A percentile compares a stretch with the other conserved stretches of the same genome.
Evolutionary conservation across 768 basidiomycete species (phyloP).

Genomic region (Sporobolomyces roseus): DNA sequence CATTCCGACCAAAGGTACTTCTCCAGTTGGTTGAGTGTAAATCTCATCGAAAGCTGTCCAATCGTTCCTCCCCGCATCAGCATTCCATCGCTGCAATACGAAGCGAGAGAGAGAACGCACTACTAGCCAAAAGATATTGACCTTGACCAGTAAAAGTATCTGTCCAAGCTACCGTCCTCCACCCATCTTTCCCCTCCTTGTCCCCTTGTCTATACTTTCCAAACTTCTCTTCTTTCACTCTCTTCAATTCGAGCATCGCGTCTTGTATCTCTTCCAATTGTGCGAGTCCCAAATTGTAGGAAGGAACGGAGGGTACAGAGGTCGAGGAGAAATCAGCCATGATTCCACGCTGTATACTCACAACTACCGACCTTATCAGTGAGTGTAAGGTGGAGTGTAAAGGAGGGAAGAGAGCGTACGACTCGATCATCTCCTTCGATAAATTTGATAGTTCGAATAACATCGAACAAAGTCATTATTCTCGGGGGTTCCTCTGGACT

Average conservation of each 20-base stretch:
- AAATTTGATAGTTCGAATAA: constrained; percentile 43
- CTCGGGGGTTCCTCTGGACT: constrained; percentile 43
- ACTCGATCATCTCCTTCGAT: constrained; percentile 42
- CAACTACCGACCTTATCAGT: background rate
- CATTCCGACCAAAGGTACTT: constrained; percentile 44
- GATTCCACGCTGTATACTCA: constrained; percentile 40
- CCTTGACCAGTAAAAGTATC: constrained; percentile 44
- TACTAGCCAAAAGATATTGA: constrained; percentile 43
- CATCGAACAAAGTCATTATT: constrained; percentile 45
- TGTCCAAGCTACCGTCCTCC: constrained; percentile 43
- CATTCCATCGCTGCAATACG: too few relatives aligned
- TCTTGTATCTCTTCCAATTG: constrained; percentile 46
- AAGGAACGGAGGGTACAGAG: constrained; percentile 34
- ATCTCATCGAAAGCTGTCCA: constrained; percentile 41
- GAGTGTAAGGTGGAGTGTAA: background rate
- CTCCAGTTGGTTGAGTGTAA: constrained; percentile 44
- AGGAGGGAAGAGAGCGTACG: constrained; percentile 19
- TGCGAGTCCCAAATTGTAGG: constrained; percentile 42
- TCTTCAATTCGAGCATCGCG: constrained; percentile 41
- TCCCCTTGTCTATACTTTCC: too few relatives aligned
- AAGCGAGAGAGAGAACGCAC: constrained; percentile 16
- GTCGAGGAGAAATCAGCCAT: constrained; percentile 45
- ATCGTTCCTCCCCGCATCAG: background rate
- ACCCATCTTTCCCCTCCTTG: constrained; percentile 29
- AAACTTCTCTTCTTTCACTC: constrained; percentile 39